Base-by-base conservation (phyloP, 1,284 basidiomycete species). In the Takashimella koratensis region DNA sequence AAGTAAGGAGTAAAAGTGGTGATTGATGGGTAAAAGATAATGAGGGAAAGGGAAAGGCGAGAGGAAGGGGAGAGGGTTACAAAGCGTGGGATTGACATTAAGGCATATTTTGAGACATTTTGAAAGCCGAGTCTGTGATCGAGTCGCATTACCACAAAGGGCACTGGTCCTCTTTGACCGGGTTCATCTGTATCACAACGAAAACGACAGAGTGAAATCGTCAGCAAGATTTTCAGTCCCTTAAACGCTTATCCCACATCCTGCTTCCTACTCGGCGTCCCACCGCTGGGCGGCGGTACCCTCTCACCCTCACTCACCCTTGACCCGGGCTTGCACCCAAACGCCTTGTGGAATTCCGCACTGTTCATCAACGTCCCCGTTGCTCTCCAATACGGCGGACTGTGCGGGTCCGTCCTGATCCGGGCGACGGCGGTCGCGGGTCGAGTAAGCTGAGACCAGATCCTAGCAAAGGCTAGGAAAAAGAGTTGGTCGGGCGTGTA, bases 371-470 rank as follows among this genome's bases (percentile, higher is more conserved):
- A 78, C 1, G 90, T 91, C 3, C 91, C 91, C 43, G 88, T 85
- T 3, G 88, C 86, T 46, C 90, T 83, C 77, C 82, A 92, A 42
- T 82, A 79, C 58, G 68, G 82, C 0, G 91, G 91, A 19, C 89
- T 90, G 70, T 95, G 93, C 21, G 91, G 90, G 67, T 96, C 91
- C 3, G 88, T 86, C 48, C 88, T 83, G 43, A 95, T 83, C 24
- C 87, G 83, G 58, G 85, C 84, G 23, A 93, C 82, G 80, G 88
- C 71, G 3, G 57, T 62, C 2, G 72, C 74, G 11, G 77, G 76
- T 43, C 71, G 69, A 30, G 56, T 60, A 47, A 70, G 60, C 26
- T 70, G 53, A 19, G 65, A 65, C 68, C 67, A 71, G 39, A 60
- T 57, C 42, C 65, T 59, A 12, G 65, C 91, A 67, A 88, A 94